Evolutionary conservation across 306 rosid genomes (phyloP).

Genomic region (Potentilla sterilis): DNA sequence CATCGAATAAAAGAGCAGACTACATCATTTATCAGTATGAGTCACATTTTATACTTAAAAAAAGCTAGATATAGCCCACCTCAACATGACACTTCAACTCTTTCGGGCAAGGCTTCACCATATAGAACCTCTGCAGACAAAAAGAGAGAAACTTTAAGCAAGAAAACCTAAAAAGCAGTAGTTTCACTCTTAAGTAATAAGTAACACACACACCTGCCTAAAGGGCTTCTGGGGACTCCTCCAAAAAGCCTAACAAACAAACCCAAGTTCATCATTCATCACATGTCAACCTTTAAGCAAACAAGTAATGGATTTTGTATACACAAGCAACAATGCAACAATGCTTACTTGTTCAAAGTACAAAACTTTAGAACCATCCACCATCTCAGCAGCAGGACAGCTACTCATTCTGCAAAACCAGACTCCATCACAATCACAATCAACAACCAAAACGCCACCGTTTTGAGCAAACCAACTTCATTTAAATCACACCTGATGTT

Average conservation of each 20-base stretch:
- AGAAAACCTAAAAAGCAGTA: not conserved
- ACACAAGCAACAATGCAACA: not conserved
- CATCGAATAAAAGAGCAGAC: not conserved
- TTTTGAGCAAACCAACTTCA: no score
- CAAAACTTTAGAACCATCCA: constrained; percentile 81
- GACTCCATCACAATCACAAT: not conserved
- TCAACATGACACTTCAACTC: constrained; percentile 96
- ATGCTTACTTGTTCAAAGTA: constrained; percentile 81
- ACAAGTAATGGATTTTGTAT: not conserved
- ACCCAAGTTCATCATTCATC: constrained; percentile 6
- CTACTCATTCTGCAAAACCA: constrained; percentile 41
- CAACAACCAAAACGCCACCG: not conserved
- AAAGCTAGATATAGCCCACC: constrained; percentile 39
- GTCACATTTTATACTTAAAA: not conserved
- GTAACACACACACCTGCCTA: constrained; percentile 66
- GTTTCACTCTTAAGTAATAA: not conserved
- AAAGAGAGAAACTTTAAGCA: not conserved
- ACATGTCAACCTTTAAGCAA: not conserved
- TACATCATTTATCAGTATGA: not conserved
- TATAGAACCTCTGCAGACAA: constrained; percentile 76
- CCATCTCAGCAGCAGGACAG: constrained; percentile 97
- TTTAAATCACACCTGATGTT: constrained; percentile 66
- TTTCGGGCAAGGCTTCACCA: constrained; percentile 94
- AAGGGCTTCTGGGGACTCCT: constrained; percentile 95
- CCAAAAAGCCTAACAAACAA: constrained; percentile 80